Percentiles rank a stretch among this genome's conserved stretches.
phyloP scores from a whole-genome alignment of 495 filamentous ascomycete genomes.

The Parathielavia hyrcaniae region DNA sequence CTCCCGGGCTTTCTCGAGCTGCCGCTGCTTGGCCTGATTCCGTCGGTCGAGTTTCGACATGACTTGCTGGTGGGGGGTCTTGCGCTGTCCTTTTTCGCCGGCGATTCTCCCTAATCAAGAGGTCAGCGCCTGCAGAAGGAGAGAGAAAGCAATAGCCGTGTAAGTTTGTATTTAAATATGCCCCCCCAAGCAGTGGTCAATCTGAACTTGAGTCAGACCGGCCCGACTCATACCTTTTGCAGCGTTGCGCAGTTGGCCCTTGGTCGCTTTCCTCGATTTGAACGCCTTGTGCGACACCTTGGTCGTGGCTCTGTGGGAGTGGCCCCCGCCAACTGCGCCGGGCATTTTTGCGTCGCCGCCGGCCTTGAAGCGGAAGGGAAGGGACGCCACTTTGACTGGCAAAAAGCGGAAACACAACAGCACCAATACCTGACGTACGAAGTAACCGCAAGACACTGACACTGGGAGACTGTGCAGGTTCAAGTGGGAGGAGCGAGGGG shows the following conservation, averaged over 20 bases:
- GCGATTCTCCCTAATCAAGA: conserved; percentile 36
- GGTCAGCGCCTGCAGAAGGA: not conserved
- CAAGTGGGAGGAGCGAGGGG: not conserved
- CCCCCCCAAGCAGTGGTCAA: not conserved
- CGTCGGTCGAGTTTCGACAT: conserved; percentile 94
- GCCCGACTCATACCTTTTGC: conserved; percentile 60
- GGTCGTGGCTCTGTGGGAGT: conserved; percentile 88
- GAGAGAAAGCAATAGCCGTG: not conserved
- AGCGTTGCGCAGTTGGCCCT: conserved; percentile 71
- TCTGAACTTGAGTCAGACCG: not conserved
- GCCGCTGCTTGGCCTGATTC: conserved; percentile 86
- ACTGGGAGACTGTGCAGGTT: conserved; percentile 14
- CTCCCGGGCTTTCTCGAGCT: conserved; percentile 71
- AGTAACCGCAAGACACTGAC: not conserved
- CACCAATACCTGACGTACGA: not conserved
- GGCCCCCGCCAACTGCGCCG: conserved; percentile 47
- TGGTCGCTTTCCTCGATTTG: conserved; percentile 86
- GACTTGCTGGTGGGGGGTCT: conserved; percentile 88
- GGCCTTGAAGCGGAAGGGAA: conserved; percentile 84
- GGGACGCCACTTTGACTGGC: conserved; percentile 51
- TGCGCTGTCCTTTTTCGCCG: conserved; percentile 57
- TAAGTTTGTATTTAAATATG: not conserved
- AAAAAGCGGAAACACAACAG: not conserved
- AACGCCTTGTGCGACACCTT: conserved; percentile 80
- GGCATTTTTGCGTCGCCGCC: conserved; percentile 64